Evolutionary conservation across 371 early-diverging fungal genomes (phyloP), one percentile per base, ranked within the genome.

Genomic region (Actinomortierella wolfii): DNA sequence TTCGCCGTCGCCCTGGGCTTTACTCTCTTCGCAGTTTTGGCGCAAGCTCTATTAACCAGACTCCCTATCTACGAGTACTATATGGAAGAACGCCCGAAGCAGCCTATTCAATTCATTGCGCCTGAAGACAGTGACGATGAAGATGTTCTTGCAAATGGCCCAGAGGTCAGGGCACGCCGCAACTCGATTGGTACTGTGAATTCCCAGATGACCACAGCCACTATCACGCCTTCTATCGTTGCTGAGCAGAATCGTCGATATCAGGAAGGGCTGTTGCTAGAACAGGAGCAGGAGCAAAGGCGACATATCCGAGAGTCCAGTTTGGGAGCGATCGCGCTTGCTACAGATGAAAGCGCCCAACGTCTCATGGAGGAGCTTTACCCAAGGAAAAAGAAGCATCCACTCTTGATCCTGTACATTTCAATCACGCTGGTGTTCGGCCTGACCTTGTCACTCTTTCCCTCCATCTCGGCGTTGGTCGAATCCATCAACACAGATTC

Each of bases 361-460:
- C 66, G 48, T 34, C 43, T 71, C 18, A 71, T 71, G 71, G 44
- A 51, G 42, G 71, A 71, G 13, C 65, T 80, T 28, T 82, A 83
- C 54, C 64, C 73, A 24, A 77, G 78, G 57, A 76, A 78, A 26
- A 79, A 76, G 59, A 39, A 51, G 4, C 71, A 66, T 29, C 71
- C 71, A 14, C 40, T 71, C 26, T 23, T 71, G 39, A 75, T 80
- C 18, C 65, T 86, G 23, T 77, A 81, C 11, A 81, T 86, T 54
- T 76, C 86, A 15, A 79, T 91, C 3, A 65, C 78, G 11, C 75
- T 89, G 40, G 79, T 83, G 20, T 92, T 92, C 74, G 61, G 79
- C 0, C 69, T 91, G 54, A 94, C 94, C 0, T 67, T 94, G 18
- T 79, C 86, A 26, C 63, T 93, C 17, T 94, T 89, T 75, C 94